Conservation (phyloP, 202 grass and related monocot species). For the Panicum virgatum region DNA sequence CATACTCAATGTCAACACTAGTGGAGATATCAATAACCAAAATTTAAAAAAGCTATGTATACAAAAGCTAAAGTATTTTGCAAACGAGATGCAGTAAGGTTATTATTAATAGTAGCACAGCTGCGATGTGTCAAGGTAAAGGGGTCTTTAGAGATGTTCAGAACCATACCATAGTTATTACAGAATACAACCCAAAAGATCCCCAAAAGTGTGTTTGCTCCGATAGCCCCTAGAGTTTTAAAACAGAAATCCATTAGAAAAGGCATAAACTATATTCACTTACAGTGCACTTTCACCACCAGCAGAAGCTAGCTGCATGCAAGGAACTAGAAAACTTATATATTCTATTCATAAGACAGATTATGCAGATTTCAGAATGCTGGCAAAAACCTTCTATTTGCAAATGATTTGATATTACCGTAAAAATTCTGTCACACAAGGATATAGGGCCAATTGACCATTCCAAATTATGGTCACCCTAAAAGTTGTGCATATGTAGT, state of each 20-base stretch:
- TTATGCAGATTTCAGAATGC: conserved; percentile 23
- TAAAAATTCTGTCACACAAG: neutral
- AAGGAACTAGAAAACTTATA: neutral
- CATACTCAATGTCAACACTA: neutral
- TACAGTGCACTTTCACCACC: neutral
- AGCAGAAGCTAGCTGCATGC: neutral
- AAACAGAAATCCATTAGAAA: conserved; percentile 28
- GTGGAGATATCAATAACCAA: neutral
- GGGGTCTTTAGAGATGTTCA: conserved; percentile 29
- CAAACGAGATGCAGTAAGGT: neutral
- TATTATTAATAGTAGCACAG: conserved; percentile 17
- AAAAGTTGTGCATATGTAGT: too few species aligned
- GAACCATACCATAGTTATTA: conserved; percentile 73
- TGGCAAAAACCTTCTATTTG: neutral
- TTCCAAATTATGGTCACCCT: neutral
- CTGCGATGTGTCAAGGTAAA: conserved; percentile 17
- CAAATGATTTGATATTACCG: neutral
- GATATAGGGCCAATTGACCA: neutral
- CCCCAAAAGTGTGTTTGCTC: conserved; percentile 91
- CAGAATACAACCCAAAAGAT: conserved; percentile 86
- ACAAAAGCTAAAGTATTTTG: neutral
- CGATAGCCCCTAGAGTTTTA: conserved; percentile 54
- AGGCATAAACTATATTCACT: conserved; percentile 26
- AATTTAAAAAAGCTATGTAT: neutral
- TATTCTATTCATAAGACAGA: conserved; percentile 1